Evolutionary conservation across 176 grass and related monocot species (phyloP).

Genomic region (Juncus effusus): DNA sequence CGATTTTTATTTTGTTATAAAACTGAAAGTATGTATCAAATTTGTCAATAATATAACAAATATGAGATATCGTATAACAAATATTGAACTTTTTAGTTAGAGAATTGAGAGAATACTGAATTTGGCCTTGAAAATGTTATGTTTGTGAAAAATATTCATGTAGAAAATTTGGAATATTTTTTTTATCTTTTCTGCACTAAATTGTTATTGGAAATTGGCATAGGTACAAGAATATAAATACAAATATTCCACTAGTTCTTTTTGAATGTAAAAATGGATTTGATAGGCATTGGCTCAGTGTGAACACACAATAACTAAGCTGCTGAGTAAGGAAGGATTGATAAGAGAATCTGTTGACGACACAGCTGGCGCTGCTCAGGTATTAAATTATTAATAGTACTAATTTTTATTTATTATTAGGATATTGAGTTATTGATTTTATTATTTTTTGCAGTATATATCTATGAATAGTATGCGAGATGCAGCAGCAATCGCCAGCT

Average conservation of each 20-base stretch:
- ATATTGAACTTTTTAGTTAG: too few species aligned
- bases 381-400: constrained; percentile 21
- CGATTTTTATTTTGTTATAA: too few species aligned
- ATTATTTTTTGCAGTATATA: constrained; percentile 43
- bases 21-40: too few species aligned
- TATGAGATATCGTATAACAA: background rate
- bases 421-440: constrained; percentile 18
- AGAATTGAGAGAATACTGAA: too few species aligned
- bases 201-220: too few species aligned
- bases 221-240: too few species aligned
- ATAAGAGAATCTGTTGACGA: constrained; percentile 86
- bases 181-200: too few species aligned
- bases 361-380: constrained; percentile 77
- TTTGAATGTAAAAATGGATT: background rate
- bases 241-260: too few species aligned
- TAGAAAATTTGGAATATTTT: too few species aligned
- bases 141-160: too few species aligned
- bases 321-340: constrained; percentile 44
- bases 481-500: constrained; percentile 73
- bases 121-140: too few species aligned
- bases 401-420: background rate
- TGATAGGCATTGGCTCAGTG: constrained; percentile 80
- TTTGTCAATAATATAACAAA: background rate
- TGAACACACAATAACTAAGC: constrained; percentile 61
- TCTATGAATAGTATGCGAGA: constrained; percentile 53